These are phyloP conservation scores for Dothiorella sarmentorum DNA, from an alignment of 2,329 filamentous ascomycete species.

Conservation along the genomic window DNA sequence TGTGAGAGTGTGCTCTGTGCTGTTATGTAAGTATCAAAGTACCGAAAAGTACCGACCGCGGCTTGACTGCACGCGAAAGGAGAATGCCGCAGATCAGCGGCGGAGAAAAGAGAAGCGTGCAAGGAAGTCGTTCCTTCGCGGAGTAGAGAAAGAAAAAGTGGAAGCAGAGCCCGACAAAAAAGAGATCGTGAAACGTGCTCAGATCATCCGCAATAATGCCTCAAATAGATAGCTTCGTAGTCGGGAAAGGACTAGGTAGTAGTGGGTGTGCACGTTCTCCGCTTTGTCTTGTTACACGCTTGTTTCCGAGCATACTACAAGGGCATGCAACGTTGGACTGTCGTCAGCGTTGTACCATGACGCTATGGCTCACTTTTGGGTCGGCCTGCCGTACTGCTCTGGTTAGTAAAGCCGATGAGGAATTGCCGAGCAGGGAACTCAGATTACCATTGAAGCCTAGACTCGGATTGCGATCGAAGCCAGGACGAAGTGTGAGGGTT, in stretches of 20 bases:
- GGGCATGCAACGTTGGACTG: background rate
- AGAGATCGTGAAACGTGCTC: slow-evolving; percentile 14
- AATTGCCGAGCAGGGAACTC: background rate
- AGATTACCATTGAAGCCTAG: too few species aligned
- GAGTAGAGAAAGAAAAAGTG: background rate
- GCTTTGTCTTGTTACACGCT: background rate
- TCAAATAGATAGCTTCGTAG: background rate
- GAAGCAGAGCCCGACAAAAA: too few species aligned
- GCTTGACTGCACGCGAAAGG: background rate
- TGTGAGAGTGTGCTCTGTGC: too few species aligned
- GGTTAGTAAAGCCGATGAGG: background rate
- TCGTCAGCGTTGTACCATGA: background rate
- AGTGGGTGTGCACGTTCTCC: background rate
- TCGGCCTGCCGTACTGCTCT: background rate
- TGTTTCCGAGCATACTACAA: background rate
- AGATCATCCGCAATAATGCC: slow-evolving; percentile 7
- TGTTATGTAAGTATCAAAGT: background rate
- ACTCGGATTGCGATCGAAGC: too few species aligned
- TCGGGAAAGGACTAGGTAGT: too few species aligned
- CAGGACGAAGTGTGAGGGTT: too few species aligned
- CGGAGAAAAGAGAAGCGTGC: background rate
- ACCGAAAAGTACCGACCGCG: background rate
- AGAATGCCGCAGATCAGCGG: background rate
- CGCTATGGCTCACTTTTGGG: background rate
- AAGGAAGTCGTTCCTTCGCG: background rate